phyloP scores from a whole-genome alignment of 352 stramenopile species.

The Bremia lactucae region DNA sequence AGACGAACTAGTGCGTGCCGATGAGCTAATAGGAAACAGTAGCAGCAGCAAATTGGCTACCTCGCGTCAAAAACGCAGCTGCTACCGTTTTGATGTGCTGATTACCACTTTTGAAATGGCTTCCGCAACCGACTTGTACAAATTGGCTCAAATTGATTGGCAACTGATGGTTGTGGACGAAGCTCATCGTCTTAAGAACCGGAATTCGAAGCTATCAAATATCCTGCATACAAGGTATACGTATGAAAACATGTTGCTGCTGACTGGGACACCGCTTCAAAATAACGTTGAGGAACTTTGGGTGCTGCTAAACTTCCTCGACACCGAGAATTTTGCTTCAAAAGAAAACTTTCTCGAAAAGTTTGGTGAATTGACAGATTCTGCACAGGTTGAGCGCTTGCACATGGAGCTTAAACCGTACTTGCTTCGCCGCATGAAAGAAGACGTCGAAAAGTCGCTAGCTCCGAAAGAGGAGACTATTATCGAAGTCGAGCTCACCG shows the following conservation, averaged over 20 bases:
- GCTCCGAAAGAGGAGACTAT: slow-evolving; percentile 86
- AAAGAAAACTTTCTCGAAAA: slow-evolving; percentile 88
- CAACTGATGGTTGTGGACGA: slow-evolving; percentile 97
- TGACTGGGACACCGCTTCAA: slow-evolving; percentile 87
- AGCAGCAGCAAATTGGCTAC: slow-evolving; percentile 15
- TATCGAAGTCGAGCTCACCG: slow-evolving; percentile 86
- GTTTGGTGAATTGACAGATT: slow-evolving; percentile 91
- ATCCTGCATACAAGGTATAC: slow-evolving; percentile 71
- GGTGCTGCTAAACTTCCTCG: slow-evolving; percentile 98
- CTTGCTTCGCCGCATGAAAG: slow-evolving; percentile 81
- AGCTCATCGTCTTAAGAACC: slow-evolving; percentile 98
- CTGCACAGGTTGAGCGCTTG: slow-evolving; percentile 80
- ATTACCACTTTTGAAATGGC: slow-evolving; percentile 99
- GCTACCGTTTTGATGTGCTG: slow-evolving; percentile 96
- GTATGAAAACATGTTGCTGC: slow-evolving; percentile 78
- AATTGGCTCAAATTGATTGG: slow-evolving; percentile 91
- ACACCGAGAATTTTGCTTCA: slow-evolving; percentile 88
- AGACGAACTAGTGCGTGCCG: slow-evolving; percentile 31
- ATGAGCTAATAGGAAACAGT: slow-evolving; percentile 21
- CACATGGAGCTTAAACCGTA: slow-evolving; percentile 80
- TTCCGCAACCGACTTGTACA: slow-evolving; percentile 87
- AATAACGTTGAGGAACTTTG: slow-evolving; percentile 92
- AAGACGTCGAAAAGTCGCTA: slow-evolving; percentile 84
- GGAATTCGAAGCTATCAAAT: slow-evolving; percentile 91
- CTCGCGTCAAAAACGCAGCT: slow-evolving; percentile 32